Conservation (phyloP, 805 yeast genomes). For the Yarrowia phangngaensis region DNA sequence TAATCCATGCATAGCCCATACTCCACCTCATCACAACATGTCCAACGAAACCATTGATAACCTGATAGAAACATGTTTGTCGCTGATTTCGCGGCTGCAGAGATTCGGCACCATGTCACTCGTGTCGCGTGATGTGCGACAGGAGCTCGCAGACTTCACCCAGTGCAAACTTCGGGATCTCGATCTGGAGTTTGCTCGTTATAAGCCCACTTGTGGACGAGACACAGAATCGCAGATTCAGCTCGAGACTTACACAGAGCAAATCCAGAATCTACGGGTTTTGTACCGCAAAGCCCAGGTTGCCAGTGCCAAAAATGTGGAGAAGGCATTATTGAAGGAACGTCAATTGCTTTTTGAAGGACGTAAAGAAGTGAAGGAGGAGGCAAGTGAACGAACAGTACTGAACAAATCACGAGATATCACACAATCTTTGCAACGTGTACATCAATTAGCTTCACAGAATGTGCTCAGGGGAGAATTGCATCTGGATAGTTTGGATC, state of each 20-base stretch:
- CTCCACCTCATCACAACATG: too few relatives aligned
- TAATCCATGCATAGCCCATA: too few relatives aligned
- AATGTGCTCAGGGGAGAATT: conserved; percentile 19
- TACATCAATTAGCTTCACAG: conserved; percentile 30
- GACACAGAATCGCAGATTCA: conserved; percentile 8
- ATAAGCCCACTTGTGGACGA: conserved; percentile 4
- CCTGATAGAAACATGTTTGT: conserved; percentile 11
- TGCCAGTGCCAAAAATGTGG: conserved; percentile 8
- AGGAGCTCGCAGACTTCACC: conserved; percentile 15
- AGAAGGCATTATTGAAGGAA: conserved; percentile 20
- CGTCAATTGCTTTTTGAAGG: conserved; percentile 23
- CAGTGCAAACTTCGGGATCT: conserved; percentile 20
- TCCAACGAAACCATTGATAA: not conserved
- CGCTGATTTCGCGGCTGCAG: conserved; percentile 13
- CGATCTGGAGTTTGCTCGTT: conserved; percentile 7
- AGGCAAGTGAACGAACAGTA: conserved; percentile 31
- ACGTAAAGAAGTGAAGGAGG: conserved; percentile 16
- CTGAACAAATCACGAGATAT: conserved; percentile 33
- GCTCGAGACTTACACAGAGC: conserved; percentile 7
- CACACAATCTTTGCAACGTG: conserved; percentile 32
- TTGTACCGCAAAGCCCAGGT: conserved; percentile 20
- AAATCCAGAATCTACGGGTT: conserved; percentile 3
- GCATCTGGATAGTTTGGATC: conserved; percentile 12
- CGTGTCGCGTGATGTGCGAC: conserved; percentile 10
- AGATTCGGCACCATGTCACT: conserved; percentile 19